A percentile compares a stretch with the other conserved stretches of the same genome.
Evolutionary conservation across 2,329 filamentous ascomycete genomes (phyloP).

Genomic region (Penicillium brevicompactum): DNA sequence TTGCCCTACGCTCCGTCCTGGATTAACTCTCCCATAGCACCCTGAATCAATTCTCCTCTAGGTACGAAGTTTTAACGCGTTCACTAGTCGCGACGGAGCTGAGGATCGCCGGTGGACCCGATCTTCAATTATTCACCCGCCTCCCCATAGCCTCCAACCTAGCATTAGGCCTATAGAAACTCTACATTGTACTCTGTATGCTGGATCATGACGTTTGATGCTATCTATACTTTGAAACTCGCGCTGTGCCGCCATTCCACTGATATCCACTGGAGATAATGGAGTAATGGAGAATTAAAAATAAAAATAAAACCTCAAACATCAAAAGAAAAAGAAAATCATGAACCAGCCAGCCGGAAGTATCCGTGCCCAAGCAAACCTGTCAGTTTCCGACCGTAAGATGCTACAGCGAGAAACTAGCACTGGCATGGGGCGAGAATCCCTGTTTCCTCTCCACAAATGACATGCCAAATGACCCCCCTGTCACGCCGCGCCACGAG

Average conservation of each 20-base stretch:
- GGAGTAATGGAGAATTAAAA: not conserved
- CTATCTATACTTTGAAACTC: conserved; percentile 6
- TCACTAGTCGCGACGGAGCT: not conserved
- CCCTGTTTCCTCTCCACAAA: not conserved
- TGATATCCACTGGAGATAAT: not conserved
- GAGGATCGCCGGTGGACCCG: conserved; percentile 4
- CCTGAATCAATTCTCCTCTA: not conserved
- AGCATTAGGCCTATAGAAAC: conserved; percentile 15
- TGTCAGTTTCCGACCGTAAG: conserved; percentile 14
- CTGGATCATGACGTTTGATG: not conserved
- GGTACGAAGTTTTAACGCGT: too few relatives aligned
- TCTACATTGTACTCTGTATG: not conserved
- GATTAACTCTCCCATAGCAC: not conserved
- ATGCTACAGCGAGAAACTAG: not conserved
- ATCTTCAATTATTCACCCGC: conserved; percentile 4
- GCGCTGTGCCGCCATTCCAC: not conserved
- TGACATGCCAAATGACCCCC: conserved; percentile 20
- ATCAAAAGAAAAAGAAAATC: not conserved
- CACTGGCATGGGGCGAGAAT: conserved; percentile 7
- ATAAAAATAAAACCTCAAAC: not conserved
- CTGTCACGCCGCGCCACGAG: conserved; percentile 21
- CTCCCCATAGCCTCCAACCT: not conserved
- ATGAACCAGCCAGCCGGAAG: not conserved
- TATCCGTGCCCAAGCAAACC: conserved; percentile 5
- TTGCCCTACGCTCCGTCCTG: not conserved